A percentile compares a stretch with the other conserved stretches of the same genome.
Conservation (phyloP, 1,139 yeast genomes). For the Blastobotrys malaysiensis region DNA sequence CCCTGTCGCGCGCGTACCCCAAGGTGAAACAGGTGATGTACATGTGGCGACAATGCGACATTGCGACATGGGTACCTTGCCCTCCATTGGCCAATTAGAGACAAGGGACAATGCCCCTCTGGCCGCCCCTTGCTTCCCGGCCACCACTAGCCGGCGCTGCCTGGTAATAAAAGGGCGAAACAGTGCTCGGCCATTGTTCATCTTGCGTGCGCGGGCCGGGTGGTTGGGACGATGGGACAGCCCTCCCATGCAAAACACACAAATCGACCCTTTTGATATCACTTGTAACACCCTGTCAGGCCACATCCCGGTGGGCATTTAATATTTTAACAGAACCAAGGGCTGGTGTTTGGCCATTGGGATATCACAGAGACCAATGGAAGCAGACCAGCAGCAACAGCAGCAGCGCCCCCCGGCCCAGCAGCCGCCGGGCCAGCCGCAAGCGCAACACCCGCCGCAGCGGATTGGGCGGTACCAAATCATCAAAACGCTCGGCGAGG, state of each 20-base stretch:
- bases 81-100: not conserved
- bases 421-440: slow-evolving; percentile 15
- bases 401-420: slow-evolving; percentile 18
- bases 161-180: not conserved
- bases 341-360: not conserved
- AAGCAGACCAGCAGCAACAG: not conserved
- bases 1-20: too few relatives aligned
- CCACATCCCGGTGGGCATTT: too few relatives aligned
- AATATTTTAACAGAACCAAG: not conserved
- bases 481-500: slow-evolving; percentile 92
- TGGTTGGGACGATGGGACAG: not conserved
- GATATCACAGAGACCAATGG: not conserved
- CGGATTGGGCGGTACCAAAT: slow-evolving; percentile 87
- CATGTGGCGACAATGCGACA: not conserved
- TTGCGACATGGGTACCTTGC: not conserved
- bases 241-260: not conserved
- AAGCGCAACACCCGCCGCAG: slow-evolving; percentile 14
- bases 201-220: not conserved
- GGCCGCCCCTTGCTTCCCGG: too few relatives aligned
- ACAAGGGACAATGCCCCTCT: not conserved
- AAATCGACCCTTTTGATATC: too few relatives aligned
- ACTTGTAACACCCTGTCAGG: too few relatives aligned
- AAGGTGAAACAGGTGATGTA: too few relatives aligned
- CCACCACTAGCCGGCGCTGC: too few relatives aligned
- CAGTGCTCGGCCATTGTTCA: not conserved